Base-by-base conservation (phyloP, 2,329 filamentous ascomycete species). In the Botrytis sinoallii region DNA sequence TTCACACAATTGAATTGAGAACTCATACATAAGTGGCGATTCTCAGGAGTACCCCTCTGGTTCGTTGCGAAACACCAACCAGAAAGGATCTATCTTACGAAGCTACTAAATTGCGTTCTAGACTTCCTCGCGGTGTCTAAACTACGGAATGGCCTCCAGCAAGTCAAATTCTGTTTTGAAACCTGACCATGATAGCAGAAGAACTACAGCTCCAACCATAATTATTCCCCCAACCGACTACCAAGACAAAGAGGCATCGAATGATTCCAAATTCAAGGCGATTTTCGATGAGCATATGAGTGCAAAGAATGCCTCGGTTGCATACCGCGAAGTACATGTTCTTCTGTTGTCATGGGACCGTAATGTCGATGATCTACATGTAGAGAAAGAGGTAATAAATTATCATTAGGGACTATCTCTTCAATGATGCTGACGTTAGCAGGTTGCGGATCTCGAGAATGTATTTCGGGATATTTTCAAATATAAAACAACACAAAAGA, bases 331-430 rank as follows among this genome's bases (percentile, higher is more conserved):
- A 57, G 70, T 38, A 10, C 59, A 64, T 25, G 59, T 71, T 38
- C 70, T 71, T 55, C 42, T 65, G 22, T 32, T 71, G 16, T 71
- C 59, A 10, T 71, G 70, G 70, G 59, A 71, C 22, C 70, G 20
- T 20, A 60, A 71, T 7, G 59, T 65, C 22, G 70, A 71, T 42
- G 70, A 71, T 12, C 44, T 71, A 10, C 59, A 71, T 32, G 70
- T 71, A 10, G 29, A 65, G 5, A 32, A 65, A 55, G 70, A 71
- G 44, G 70, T 71, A 52, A 22, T 22, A 8, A 1, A 12, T 25
- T 9, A 25, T 25, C 5, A 7, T 14, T 0, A 12, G 10, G 12
- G 32, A 2, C 2, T n/a, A 9, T 1, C 1, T 8, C 12, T 42
- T 29, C 14, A 40, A 4, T 22, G 8, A 20, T 18, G 4, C 40